Base-by-base conservation (phyloP, 768 basidiomycete genomes). In the Hydnomerulius pinastri region DNA sequence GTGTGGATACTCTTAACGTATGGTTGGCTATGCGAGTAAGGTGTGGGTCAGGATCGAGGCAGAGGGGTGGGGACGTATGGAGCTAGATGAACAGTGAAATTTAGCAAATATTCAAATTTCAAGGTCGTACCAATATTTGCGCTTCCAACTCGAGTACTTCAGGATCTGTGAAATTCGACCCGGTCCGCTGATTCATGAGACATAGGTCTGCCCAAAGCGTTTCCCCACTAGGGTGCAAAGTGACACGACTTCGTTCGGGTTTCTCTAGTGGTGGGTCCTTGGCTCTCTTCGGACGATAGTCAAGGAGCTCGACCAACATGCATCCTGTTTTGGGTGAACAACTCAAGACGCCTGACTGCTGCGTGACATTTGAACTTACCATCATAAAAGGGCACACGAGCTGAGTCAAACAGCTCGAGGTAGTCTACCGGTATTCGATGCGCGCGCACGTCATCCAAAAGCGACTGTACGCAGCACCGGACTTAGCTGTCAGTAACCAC, bases 391-490 rank as follows among this genome's bases (percentile, higher is more conserved):
- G 88, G 87, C 4, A 90, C 77, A 49, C 76, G 77, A 4, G 83
- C 81, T 18, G 77, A 70, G 54, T 93, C 87, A 58, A 93, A 91
- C 24, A 91, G 69, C 53, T 91, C 87, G 11, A 92, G 74, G 64
- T 90, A 91, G 70, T 93, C 91, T 25, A 87, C 83, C 11, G 91
- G 91, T 75, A 93, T 92, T 40, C 90, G 78, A 57, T 88, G 82
- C 7, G 85, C 85, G 40, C 88, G 81, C 46, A 93, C 84, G 62
- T 93, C 91, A 60, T 93, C 91, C 33, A 93, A 74, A 6, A 93
- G 69, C 38, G 86, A 84, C 90, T 92, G 60, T 20, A 50, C 38
- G 37, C 11, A 18, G 48, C 21, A 41, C 27, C 4, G 21, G 18
- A 42, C 28, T 54, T 42, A 56, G 47, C 44, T 35, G 35, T 39